A percentile compares a stretch with the other conserved stretches of the same genome.
These are phyloP conservation scores for Pichia sp. DNA, from an alignment of 1,139 yeast genomes.

Conservation along the genomic window DNA sequence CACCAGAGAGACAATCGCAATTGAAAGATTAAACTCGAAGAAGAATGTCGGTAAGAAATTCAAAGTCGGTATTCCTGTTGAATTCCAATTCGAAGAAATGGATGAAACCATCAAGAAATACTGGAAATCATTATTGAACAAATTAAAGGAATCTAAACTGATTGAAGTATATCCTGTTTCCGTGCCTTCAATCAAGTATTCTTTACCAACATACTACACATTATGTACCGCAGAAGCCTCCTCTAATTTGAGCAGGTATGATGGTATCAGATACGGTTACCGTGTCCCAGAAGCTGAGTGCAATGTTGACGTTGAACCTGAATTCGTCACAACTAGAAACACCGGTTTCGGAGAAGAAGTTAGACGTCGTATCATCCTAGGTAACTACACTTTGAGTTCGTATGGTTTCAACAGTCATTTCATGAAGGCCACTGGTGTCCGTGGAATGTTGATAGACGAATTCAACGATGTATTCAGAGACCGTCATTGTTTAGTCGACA, in stretches of 20 bases:
- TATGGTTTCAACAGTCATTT: conserved; percentile 75
- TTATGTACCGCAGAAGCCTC: conserved; percentile 93
- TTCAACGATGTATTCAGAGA: conserved; percentile 61
- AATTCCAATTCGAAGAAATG: conserved; percentile 59
- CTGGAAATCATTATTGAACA: conserved; percentile 47
- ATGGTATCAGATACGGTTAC: conserved; percentile 83
- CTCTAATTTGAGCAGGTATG: conserved; percentile 85
- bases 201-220: conserved; percentile 85
- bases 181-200: conserved; percentile 61
- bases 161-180: conserved; percentile 63
- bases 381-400: conserved; percentile 82
- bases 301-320: conserved; percentile 24
- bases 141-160: conserved; percentile 43
- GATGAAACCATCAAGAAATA: conserved; percentile 43
- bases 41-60: conserved; percentile 26
- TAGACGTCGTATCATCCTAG: conserved; percentile 75
- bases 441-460: conserved; percentile 60
- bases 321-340: conserved; percentile 59
- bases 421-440: conserved; percentile 67
- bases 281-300: conserved; percentile 34
- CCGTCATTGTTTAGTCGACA: conserved; percentile 42
- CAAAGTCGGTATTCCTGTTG: conserved; percentile 69
- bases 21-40: conserved; percentile 17
- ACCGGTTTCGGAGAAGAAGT: conserved; percentile 79
- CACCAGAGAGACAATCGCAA: conserved; percentile 32